phyloP scores from a whole-genome alignment of 1,284 basidiomycete genomes.

The Moniliophthora roreri region DNA sequence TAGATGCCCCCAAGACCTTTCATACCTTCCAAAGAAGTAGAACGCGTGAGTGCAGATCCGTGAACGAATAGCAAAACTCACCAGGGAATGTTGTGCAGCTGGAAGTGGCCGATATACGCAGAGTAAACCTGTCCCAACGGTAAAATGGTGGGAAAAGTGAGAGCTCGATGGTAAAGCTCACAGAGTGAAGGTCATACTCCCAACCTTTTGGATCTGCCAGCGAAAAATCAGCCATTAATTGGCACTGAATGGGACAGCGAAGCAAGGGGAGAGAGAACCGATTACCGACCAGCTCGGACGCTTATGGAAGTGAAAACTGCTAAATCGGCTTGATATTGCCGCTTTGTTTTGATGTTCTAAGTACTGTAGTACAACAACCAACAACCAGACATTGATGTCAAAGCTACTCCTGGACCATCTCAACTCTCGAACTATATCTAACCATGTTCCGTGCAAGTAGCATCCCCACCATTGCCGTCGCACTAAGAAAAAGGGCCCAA shows the following conservation, averaged over 20 bases:
- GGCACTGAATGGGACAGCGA: background rate
- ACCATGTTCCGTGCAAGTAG: background rate
- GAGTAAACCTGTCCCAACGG: slow-evolving; percentile 79
- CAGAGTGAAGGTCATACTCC: slow-evolving; percentile 85
- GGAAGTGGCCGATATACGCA: slow-evolving; percentile 83
- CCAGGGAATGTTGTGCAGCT: slow-evolving; percentile 74
- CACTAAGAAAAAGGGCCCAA: slow-evolving; percentile 4
- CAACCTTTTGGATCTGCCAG: slow-evolving; percentile 79
- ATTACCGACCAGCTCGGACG: background rate
- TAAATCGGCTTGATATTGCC: too few species aligned
- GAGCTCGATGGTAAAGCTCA: slow-evolving; percentile 28
- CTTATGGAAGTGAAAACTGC: background rate
- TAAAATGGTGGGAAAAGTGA: slow-evolving; percentile 10
- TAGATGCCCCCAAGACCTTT: slow-evolving; percentile 79
- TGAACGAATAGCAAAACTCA: slow-evolving; percentile 30
- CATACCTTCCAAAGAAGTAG: slow-evolving; percentile 51
- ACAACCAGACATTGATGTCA: background rate
- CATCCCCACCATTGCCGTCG: background rate
- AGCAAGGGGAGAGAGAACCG: background rate
- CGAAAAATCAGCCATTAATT: slow-evolving; percentile 49
- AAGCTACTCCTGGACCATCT: background rate
- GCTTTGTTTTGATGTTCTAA: too few species aligned
- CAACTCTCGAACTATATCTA: background rate
- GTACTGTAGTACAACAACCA: too few species aligned
- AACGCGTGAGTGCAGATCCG: slow-evolving; percentile 11